These are phyloP conservation scores for Hericium coralloides DNA, from an alignment of 768 basidiomycete species.

Conservation along the genomic window DNA sequence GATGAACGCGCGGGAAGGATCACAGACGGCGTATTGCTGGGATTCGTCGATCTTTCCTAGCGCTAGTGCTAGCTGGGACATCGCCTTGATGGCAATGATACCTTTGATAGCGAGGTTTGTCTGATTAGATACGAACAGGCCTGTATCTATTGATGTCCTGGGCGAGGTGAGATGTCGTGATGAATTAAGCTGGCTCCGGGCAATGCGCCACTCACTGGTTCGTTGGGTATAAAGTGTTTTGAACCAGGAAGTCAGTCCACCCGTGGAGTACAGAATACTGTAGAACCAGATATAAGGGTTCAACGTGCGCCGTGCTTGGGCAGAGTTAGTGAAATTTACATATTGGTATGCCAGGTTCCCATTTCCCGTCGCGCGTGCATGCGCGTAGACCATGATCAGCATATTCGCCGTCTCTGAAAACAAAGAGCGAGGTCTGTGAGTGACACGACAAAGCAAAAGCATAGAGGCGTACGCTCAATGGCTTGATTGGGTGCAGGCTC, in stretches of 20 bases:
- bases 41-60: constrained; percentile 14
- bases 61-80: constrained; percentile 41
- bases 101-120: constrained; percentile 68
- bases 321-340: constrained; percentile 1
- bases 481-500: constrained; percentile 18
- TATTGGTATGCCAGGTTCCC: constrained; percentile 16
- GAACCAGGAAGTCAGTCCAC: constrained; percentile 24
- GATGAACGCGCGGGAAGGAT: not conserved
- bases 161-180: constrained; percentile 17
- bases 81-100: constrained; percentile 55
- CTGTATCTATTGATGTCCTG: constrained; percentile 8
- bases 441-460: not conserved
- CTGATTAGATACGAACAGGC: not conserved
- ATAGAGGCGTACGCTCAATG: not conserved
- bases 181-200: no score
- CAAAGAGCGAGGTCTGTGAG: not conserved
- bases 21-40: constrained; percentile 19
- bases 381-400: constrained; percentile 24
- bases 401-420: constrained; percentile 23
- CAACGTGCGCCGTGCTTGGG: no score
- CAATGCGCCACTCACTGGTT: constrained; percentile 28
- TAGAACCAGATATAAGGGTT: not conserved
- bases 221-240: constrained; percentile 39
- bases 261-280: constrained; percentile 21
- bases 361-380: constrained; percentile 20